Percentiles rank a stretch among this genome's conserved stretches.
phyloP scores from a whole-genome alignment of 495 filamentous ascomycete genomes.

The Durotheca rogersii region DNA sequence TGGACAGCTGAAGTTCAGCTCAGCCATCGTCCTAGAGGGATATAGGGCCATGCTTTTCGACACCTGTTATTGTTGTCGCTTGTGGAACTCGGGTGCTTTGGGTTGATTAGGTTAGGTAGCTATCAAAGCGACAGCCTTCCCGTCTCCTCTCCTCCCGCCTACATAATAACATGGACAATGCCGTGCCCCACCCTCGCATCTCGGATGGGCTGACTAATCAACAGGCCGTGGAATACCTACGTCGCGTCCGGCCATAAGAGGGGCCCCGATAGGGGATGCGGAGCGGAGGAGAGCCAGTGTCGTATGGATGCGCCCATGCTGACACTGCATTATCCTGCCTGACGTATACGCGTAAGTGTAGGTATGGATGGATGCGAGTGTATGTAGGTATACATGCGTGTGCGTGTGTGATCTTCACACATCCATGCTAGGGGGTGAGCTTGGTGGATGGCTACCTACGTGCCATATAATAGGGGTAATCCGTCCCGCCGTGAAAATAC shows the following conservation, averaged over 20 bases:
- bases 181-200: slow-evolving; percentile 11
- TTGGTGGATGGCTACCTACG: slow-evolving; percentile 8
- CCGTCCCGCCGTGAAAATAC: slow-evolving; percentile 10
- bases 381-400: not conserved
- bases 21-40: slow-evolving; percentile 8
- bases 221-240: not conserved
- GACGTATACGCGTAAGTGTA: too few species aligned
- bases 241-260: slow-evolving; percentile 6
- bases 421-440: slow-evolving; percentile 13
- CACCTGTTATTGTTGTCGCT: too few species aligned
- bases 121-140: too few species aligned
- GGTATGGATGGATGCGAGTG: too few species aligned
- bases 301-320: slow-evolving; percentile 21
- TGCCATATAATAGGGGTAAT: slow-evolving; percentile 12
- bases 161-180: slow-evolving; percentile 1
- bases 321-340: slow-evolving; percentile 33
- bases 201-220: slow-evolving; percentile 16
- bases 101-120: too few species aligned
- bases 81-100: too few species aligned
- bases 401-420: slow-evolving; percentile 16
- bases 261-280: slow-evolving; percentile 25
- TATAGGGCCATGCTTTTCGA: too few species aligned
- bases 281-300: slow-evolving; percentile 22
- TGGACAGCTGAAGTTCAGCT: not conserved
- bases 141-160: not conserved